Base-by-base conservation (phyloP, 129 eudicot genomes). In the Centella asiatica region DNA sequence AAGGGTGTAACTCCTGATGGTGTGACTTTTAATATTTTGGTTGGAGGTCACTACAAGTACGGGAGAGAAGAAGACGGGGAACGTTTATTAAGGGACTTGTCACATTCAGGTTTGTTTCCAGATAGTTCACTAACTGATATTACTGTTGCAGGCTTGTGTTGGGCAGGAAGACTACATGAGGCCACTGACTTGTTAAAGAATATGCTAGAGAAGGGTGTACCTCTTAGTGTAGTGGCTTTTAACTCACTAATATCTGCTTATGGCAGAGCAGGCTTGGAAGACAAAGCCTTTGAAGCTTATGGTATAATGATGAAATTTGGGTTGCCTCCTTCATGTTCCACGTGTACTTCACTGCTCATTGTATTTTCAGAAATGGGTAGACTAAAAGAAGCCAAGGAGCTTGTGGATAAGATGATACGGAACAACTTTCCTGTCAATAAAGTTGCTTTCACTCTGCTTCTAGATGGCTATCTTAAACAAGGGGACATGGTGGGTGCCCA, bases 181-280 rank as follows among this genome's bases (percentile, higher is more conserved):
- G 99, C 96, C 44, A 60, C 75, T 54, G 72, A 70, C 29, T 65
- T 82, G 61, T 59, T 92, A 62, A 62, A 74, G 72, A 74, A 72
- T 54, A 81, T 82, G 83, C 92, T 92, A 27, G 95, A 84, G 74
- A 82, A 72, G 48, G 96, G 95, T 22, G 24, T 77, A 22, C 85
- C 88, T 19, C 37, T 84, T 55, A 82, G 88, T 37, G 79, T 76
- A 32, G 55, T 80, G 67, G 83, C 96, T 46, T 87, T 84, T 55
- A 92, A 92, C 72, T 84, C 99, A 33, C 57, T 92, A 20, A 82
- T 92, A 65, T 72, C 77, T 62, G 92, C 99, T 53, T 92, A 71
- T 48, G 70, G 95, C 58, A 84, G 69, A 84, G 74, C 63, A 13
- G 92, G 99, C 34, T 69, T 84, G 73, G 82, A 79, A 73, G 79